Conservation (phyloP, 148 eudicot species). For the Silene uniflora region DNA sequence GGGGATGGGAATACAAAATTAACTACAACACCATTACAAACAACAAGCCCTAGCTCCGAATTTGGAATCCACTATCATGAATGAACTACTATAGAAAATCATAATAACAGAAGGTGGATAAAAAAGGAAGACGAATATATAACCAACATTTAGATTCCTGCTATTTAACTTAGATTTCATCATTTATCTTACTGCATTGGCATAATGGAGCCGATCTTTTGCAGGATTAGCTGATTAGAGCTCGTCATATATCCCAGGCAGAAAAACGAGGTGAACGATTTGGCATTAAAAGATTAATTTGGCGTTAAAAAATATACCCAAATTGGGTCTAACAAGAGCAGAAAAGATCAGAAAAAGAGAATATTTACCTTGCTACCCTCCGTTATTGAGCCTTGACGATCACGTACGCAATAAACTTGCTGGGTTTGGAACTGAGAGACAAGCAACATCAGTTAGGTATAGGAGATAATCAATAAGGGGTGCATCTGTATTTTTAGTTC, state of each 20-base stretch:
- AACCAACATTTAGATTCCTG: no score
- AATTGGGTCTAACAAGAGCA: not conserved
- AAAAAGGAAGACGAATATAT: no score
- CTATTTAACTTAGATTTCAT: not conserved
- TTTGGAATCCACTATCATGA: not conserved
- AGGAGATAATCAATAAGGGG: not conserved
- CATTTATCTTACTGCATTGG: not conserved
- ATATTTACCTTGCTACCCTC: slow-evolving; percentile 79
- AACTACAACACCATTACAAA: no score
- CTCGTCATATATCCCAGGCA: no score
- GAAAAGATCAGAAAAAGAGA: not conserved
- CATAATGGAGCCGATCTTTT: no score
- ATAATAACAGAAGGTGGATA: no score
- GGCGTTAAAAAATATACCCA: not conserved
- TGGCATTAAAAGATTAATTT: no score
- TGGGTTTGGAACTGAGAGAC: slow-evolving; percentile 80
- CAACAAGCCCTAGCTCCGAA: no score
- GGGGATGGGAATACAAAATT: no score
- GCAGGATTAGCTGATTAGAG: no score
- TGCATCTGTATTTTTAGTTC: no score
- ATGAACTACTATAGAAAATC: not conserved
- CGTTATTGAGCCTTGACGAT: slow-evolving; percentile 58
- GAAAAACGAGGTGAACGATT: not conserved
- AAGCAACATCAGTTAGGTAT: slow-evolving; percentile 18
- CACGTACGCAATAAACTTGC: slow-evolving; percentile 82